phyloP scores from a whole-genome alignment of 2,329 filamentous ascomycete genomes.

The Sclerotinia trifoliorum region DNA sequence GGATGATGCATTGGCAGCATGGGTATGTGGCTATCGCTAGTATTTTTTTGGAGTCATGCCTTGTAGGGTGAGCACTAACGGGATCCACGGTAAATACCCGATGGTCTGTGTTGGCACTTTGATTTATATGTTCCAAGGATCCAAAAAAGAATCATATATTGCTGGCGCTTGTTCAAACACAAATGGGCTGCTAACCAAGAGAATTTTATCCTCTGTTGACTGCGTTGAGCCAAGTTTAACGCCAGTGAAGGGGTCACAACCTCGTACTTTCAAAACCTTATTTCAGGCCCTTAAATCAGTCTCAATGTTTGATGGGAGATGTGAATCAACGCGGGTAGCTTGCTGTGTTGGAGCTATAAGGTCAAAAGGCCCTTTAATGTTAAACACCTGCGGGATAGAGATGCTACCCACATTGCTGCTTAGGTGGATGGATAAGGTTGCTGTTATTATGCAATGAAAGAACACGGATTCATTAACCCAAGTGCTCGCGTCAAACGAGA shows the following conservation, averaged over 20 bases:
- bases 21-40: background rate
- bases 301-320: background rate
- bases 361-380: background rate
- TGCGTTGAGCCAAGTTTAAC: background rate
- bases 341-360: background rate
- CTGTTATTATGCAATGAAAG: no score
- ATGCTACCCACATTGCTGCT: background rate
- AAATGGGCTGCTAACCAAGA: background rate
- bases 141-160: background rate
- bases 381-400: background rate
- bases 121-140: background rate
- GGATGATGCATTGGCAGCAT: background rate
- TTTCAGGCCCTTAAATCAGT: background rate
- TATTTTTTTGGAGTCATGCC: background rate
- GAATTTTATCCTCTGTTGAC: background rate
- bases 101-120: background rate
- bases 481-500: no score
- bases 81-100: no score
- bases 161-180: conserved; percentile 3
- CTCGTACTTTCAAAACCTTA: background rate
- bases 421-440: no score
- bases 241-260: background rate
- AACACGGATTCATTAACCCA: no score
- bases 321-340: background rate
- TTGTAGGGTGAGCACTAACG: background rate